phyloP scores from a whole-genome alignment of 2,329 filamentous ascomycete genomes.

The Neonectria ditissima region DNA sequence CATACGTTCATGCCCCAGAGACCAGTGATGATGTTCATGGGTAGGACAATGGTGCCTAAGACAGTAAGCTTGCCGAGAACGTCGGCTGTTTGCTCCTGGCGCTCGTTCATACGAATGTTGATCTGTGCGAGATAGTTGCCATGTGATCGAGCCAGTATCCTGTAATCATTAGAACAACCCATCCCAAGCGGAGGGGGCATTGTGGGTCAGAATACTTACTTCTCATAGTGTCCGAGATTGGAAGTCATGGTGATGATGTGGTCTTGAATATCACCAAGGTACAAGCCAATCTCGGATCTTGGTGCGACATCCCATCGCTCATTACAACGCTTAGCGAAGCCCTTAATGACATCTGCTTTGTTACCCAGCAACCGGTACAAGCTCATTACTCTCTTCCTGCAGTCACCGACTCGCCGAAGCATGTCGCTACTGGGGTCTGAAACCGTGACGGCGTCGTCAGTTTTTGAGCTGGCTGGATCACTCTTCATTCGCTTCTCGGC shows the following conservation, averaged over 20 bases:
- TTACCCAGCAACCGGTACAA: conserved; percentile 93
- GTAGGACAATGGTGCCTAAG: conserved; percentile 93
- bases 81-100: conserved; percentile 94
- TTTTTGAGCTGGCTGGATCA: conserved; percentile 57
- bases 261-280: conserved; percentile 97
- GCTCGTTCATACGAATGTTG: conserved; percentile 98
- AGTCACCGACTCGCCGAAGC: conserved; percentile 91
- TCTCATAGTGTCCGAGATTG: conserved; percentile 95
- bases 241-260: conserved; percentile 99
- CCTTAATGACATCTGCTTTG: conserved; percentile 99
- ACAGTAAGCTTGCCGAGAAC: conserved; percentile 95
- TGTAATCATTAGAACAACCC: conserved; percentile 50
- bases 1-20: conserved; percentile 99
- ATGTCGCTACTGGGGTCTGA: conserved; percentile 77
- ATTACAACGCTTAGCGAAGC: conserved; percentile 97
- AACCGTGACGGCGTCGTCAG: conserved; percentile 58
- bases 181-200: background rate
- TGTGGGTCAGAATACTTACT: conserved; percentile 65
- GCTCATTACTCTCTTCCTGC: conserved; percentile 96
- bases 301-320: conserved; percentile 98
- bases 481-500: conserved; percentile 57
- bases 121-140: conserved; percentile 99
- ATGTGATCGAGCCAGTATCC: conserved; percentile 90
- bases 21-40: conserved; percentile 99
- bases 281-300: conserved; percentile 94